phyloP scores from a whole-genome alignment of 345 rosid genomes.

The Ceriops zippeliana region DNA sequence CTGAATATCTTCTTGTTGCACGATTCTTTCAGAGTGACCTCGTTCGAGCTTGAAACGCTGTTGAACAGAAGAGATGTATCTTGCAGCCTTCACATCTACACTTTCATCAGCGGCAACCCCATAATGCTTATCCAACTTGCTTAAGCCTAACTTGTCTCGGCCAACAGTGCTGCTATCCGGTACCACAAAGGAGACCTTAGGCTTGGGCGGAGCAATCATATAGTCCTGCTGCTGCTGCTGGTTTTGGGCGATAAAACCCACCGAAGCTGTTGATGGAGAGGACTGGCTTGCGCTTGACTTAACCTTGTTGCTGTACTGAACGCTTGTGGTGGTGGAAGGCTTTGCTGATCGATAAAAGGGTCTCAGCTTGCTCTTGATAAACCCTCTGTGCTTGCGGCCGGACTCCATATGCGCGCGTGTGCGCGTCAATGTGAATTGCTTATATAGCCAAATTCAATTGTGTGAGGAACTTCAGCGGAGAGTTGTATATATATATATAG shows the following conservation, averaged over 20 bases:
- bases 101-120: constrained; percentile 36
- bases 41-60: constrained; percentile 59
- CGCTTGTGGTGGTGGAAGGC: constrained; percentile 17
- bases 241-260: constrained; percentile 18
- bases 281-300: constrained; percentile 32
- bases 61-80: constrained; percentile 49
- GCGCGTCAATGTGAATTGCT: not conserved
- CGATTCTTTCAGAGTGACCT: constrained; percentile 24
- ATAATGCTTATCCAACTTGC: constrained; percentile 28
- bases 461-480: constrained; percentile 12
- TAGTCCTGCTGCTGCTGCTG: constrained; percentile 22
- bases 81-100: constrained; percentile 47
- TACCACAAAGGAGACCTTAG: constrained; percentile 35
- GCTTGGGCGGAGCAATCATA: constrained; percentile 33
- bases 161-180: constrained; percentile 16
- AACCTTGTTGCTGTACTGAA: constrained; percentile 28
- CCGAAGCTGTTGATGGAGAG: constrained; percentile 19
- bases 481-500: constrained; percentile 43
- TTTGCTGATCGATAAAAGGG: constrained; percentile 38
- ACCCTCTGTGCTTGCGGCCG: constrained; percentile 44
- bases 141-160: constrained; percentile 25
- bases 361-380: constrained; percentile 46
- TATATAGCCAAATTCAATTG: not conserved
- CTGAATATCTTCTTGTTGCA: constrained; percentile 9
- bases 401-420: constrained; percentile 37